Conservation (phyloP, 257 asterid species). For the Solanum commersonii region DNA sequence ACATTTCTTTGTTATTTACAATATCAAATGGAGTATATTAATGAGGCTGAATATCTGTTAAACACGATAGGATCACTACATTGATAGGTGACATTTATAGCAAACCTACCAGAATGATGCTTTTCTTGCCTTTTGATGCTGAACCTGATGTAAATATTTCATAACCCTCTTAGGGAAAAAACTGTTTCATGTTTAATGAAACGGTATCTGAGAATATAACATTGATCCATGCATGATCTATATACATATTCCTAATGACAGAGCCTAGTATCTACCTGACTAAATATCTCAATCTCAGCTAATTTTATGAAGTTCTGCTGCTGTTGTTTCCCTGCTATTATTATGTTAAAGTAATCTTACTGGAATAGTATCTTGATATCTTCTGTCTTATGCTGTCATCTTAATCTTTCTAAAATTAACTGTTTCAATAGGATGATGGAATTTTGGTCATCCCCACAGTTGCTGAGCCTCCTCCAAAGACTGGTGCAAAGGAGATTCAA, state of each 20-base stretch:
- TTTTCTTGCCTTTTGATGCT: background rate
- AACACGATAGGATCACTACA: background rate
- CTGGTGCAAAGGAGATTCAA: slow-evolving; percentile 57
- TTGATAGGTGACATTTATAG: background rate
- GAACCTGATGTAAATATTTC: background rate
- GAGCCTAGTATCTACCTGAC: background rate
- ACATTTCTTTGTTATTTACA: background rate
- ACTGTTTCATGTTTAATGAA: background rate
- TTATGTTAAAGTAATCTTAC: background rate
- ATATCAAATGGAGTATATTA: background rate
- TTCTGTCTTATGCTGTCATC: background rate
- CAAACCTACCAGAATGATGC: background rate
- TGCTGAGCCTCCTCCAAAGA: slow-evolving; percentile 70
- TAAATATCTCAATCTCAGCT: background rate
- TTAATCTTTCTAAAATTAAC: slow-evolving; percentile 10
- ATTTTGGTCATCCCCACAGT: slow-evolving; percentile 71
- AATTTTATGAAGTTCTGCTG: background rate
- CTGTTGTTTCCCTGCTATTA: background rate
- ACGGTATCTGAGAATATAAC: background rate
- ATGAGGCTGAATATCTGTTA: background rate
- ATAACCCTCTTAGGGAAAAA: background rate
- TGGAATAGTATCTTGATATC: background rate
- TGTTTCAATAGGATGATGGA: slow-evolving; percentile 76
- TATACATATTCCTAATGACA: background rate
- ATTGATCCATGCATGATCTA: background rate